phyloP scores from a whole-genome alignment of 495 filamentous ascomycete genomes.

The Pseudomonodictys pantanalensis region DNA sequence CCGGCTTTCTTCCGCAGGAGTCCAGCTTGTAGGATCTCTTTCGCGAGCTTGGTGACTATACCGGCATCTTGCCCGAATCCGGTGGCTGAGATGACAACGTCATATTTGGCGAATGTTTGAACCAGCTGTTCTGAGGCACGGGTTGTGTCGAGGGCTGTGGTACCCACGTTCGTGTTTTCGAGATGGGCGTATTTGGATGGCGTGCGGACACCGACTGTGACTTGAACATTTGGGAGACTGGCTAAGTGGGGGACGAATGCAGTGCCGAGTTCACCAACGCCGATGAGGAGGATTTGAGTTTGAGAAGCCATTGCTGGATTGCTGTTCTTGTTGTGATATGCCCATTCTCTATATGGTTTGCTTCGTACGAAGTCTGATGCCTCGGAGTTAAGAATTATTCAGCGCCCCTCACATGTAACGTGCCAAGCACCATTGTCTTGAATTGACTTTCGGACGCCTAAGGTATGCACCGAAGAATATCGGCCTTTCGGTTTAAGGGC shows the following conservation, averaged over 20 bases:
- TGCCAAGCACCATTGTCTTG: no score
- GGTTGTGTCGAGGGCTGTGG: slow-evolving; percentile 51
- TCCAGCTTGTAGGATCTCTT: slow-evolving; percentile 50
- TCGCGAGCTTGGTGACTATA: slow-evolving; percentile 50
- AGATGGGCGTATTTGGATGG: slow-evolving; percentile 41
- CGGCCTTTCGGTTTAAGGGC: no score
- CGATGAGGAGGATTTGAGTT: slow-evolving; percentile 54
- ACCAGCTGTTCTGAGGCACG: slow-evolving; percentile 44
- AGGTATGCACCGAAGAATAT: no score
- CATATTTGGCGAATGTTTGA: slow-evolving; percentile 46
- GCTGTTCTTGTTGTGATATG: no score
- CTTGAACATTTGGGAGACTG: slow-evolving; percentile 36
- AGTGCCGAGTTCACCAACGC: slow-evolving; percentile 59
- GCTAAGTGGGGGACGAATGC: slow-evolving; percentile 52
- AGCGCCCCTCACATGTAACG: no score
- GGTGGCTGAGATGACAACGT: slow-evolving; percentile 54
- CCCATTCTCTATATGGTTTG: no score
- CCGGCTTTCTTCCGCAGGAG: slow-evolving; percentile 18
- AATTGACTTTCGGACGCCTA: no score
- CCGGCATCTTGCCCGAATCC: slow-evolving; percentile 54
- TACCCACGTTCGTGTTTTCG: slow-evolving; percentile 42
- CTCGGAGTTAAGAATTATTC: no score
- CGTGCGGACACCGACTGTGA: slow-evolving; percentile 53
- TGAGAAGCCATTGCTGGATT: not conserved
- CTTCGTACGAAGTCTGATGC: no score